Evolutionary conservation across 371 early-diverging fungal genomes (phyloP), one percentile per base, ranked within the genome.

Genomic region (Catenaria anguillulae): DNA sequence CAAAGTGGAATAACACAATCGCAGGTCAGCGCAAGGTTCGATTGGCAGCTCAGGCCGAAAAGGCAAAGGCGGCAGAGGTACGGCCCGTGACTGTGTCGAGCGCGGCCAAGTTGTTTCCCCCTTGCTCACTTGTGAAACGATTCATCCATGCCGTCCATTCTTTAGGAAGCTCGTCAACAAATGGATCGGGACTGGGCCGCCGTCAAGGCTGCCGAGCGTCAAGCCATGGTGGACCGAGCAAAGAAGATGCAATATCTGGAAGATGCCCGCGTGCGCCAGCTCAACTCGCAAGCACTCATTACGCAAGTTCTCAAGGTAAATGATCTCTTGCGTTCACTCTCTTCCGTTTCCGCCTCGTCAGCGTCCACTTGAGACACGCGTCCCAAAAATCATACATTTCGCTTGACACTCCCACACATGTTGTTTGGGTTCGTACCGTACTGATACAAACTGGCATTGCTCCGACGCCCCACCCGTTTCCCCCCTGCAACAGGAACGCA

Each of bases 1-100:
- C 68, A 33, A 55, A 33, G 17, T 75, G 75, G 75, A 64, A 65
- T 23, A 75, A 73, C 63, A 75, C 75, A 2, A 67, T 75, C 24
- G 62, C 70, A 56, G 75, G 75, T 0, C 65, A 68, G 45, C 68
- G 75, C 19, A 64, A 61, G 35, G 67, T 67, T 56, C 52, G 75
- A 55, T 61, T 75, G 12, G 73, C 71, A 17, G 70, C 69, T 13
- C 62, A 68, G n/a, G 65, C 61, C 4, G 67, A 65, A 21, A 60
- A 64, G 56, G 52, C 43, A 13, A 26, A 65, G 19, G 6, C 64
- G 31, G 40, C 62, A 26, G 71, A 71, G 63, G 65, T 64, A 19
- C 6, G 40, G 3, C 33, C 45, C 42, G 12, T 8, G 34, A 17
- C 1, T 43, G 43, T 40, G 10, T 64, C 4, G 5, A 33, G 43